These are phyloP conservation scores for Zygotorulaspora sp. DNA, from an alignment of 805 yeast species.

Conservation along the genomic window DNA sequence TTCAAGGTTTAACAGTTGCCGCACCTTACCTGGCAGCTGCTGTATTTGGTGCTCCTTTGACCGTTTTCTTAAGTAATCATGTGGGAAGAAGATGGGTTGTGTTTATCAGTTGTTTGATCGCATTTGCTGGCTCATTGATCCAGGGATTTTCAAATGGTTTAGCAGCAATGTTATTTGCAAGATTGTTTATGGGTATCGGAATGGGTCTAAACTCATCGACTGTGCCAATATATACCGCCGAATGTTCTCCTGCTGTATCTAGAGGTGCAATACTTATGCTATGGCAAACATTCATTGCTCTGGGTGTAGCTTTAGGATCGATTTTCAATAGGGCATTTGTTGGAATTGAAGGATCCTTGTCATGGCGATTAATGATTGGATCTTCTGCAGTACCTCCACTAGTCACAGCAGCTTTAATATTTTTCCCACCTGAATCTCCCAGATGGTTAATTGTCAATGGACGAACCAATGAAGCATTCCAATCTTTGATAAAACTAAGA, in stretches of 20 bases:
- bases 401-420: conserved; percentile 38
- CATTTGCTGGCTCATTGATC: conserved; percentile 59
- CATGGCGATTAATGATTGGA: conserved; percentile 79
- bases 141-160: conserved; percentile 57
- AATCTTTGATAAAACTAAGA: conserved; percentile 44
- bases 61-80: conserved; percentile 47
- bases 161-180: conserved; percentile 61
- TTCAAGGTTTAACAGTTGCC: conserved; percentile 58
- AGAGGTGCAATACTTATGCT: conserved; percentile 66
- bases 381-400: conserved; percentile 58
- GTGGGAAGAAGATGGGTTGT: conserved; percentile 60
- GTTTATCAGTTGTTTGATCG: conserved; percentile 52
- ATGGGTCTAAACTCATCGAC: conserved; percentile 73
- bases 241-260: conserved; percentile 57
- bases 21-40: conserved; percentile 64
- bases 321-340: conserved; percentile 70
- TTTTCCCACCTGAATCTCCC: conserved; percentile 60
- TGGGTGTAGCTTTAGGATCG: conserved; percentile 71
- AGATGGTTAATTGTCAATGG: conserved; percentile 60
- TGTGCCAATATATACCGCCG: conserved; percentile 78
- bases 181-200: conserved; percentile 59
- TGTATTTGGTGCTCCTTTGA: conserved; percentile 50
- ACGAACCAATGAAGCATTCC: conserved; percentile 47
- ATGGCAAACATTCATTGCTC: conserved; percentile 66
- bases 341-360: conserved; percentile 44